phyloP scores from a whole-genome alignment of 2,329 filamentous ascomycete species.

The Trichoderma sp. region DNA sequence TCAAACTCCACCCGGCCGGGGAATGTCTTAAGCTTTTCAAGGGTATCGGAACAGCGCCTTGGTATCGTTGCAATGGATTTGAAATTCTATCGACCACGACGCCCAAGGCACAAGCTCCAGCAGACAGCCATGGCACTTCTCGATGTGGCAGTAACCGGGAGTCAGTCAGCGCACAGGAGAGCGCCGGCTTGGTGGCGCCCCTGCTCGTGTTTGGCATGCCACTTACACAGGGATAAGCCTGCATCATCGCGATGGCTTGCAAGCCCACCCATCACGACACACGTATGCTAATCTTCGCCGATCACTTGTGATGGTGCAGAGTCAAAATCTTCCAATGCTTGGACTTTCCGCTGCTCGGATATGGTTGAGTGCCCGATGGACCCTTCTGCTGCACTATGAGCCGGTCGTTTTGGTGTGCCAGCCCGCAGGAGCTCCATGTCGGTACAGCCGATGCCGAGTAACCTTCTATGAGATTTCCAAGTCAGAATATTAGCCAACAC shows the following conservation, averaged over 20 bases:
- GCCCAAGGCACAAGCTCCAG: background rate
- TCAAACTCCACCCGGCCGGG: background rate
- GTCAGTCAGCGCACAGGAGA: background rate
- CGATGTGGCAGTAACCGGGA: background rate
- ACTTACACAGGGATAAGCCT: background rate
- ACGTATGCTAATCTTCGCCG: background rate
- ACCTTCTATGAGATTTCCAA: background rate
- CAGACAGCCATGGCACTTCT: background rate
- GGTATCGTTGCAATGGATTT: slow-evolving; percentile 4
- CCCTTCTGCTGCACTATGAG: background rate
- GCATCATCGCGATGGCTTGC: background rate
- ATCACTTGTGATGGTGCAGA: background rate
- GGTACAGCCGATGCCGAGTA: background rate
- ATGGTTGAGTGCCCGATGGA: background rate
- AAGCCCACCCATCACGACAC: background rate
- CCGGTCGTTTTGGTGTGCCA: background rate
- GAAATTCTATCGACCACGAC: background rate
- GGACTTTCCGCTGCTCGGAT: background rate
- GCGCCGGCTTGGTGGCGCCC: background rate
- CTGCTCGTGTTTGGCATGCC: background rate
- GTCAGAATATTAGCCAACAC: background rate
- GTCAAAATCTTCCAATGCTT: background rate
- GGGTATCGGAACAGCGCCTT: slow-evolving; percentile 15
- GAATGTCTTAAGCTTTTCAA: slow-evolving; percentile 4
- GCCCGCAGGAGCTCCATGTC: background rate